Evolutionary conservation across 371 early-diverging fungal species (phyloP).

Genomic region (Chytridium lagenaria): DNA sequence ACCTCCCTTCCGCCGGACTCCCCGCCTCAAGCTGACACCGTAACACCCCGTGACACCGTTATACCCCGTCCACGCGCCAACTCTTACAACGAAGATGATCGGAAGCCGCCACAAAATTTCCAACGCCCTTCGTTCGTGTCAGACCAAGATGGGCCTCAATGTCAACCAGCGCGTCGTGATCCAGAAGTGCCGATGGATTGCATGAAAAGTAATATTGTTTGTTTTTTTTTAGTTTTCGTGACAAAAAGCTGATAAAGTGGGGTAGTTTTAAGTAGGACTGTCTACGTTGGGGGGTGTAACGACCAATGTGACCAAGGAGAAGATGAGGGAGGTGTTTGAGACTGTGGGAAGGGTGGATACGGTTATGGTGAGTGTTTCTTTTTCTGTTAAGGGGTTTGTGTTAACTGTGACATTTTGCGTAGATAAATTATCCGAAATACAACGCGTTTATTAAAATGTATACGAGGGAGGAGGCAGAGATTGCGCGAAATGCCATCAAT

Average conservation of each 20-base stretch:
- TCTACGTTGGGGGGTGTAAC: conserved; percentile 66
- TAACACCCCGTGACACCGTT: too few species aligned
- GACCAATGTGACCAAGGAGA: conserved; percentile 51
- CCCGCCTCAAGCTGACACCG: too few species aligned
- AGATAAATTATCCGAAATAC: conserved; percentile 63
- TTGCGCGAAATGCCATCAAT: conserved; percentile 38
- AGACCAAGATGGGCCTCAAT: conserved; percentile 17
- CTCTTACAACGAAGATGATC: neutral
- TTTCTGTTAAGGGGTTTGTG: neutral
- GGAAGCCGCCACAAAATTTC: neutral
- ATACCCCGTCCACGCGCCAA: too few species aligned
- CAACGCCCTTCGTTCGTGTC: neutral
- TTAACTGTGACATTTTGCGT: neutral
- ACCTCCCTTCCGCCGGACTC: too few species aligned
- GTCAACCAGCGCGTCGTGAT: conserved; percentile 33
- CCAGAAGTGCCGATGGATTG: conserved; percentile 36
- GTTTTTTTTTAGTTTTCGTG: neutral
- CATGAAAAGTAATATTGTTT: conserved; percentile 41
- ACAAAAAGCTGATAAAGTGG: neutral
- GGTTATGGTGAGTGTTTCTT: conserved; percentile 46
- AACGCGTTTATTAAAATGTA: conserved; percentile 67
- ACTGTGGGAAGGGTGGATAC: conserved; percentile 58
- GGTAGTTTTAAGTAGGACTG: conserved; percentile 62
- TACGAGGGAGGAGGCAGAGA: conserved; percentile 51
- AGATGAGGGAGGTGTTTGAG: conserved; percentile 55